A percentile compares a stretch with the other conserved stretches of the same genome.
Evolutionary conservation across 2,329 filamentous ascomycete genomes (phyloP).

Genomic region (Diaporthe sp.): DNA sequence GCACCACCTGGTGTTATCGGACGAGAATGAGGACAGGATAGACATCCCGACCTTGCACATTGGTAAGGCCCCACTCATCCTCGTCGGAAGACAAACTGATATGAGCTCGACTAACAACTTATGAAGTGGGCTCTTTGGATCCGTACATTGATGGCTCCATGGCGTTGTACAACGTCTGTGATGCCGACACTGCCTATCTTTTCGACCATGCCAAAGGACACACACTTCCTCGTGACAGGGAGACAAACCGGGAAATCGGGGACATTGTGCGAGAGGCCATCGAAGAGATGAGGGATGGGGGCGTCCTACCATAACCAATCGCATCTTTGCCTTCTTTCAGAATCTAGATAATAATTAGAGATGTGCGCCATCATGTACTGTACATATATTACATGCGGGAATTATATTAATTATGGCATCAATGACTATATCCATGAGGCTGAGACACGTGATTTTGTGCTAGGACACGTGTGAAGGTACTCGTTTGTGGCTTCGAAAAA

Average conservation of each 20-base stretch:
- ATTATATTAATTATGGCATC: slow-evolving; percentile 13
- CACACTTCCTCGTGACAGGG: slow-evolving; percentile 52
- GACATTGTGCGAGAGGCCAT: slow-evolving; percentile 43
- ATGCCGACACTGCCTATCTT: slow-evolving; percentile 55
- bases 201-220: slow-evolving; percentile 61
- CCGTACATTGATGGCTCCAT: slow-evolving; percentile 41
- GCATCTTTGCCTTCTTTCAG: slow-evolving; percentile 1
- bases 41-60: slow-evolving; percentile 58
- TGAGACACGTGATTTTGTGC: not conserved
- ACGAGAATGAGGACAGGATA: slow-evolving; percentile 55
- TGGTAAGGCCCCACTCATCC: slow-evolving; percentile 50
- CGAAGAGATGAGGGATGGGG: slow-evolving; percentile 39
- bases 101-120: not conserved
- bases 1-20: slow-evolving; percentile 49
- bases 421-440: not conserved
- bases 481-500: not conserved
- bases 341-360: not conserved
- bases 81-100: too few relatives aligned
- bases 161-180: slow-evolving; percentile 53
- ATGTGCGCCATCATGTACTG: slow-evolving; percentile 3
- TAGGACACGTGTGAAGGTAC: not conserved
- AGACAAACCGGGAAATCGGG: slow-evolving; percentile 51
- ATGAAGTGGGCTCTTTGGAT: slow-evolving; percentile 52
- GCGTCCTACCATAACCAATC: not conserved
- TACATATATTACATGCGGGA: not conserved